A percentile compares a stretch with the other conserved stretches of the same genome.
These are phyloP conservation scores for Carex scoparia DNA, from an alignment of 176 grass and related monocot species.

Conservation along the genomic window DNA sequence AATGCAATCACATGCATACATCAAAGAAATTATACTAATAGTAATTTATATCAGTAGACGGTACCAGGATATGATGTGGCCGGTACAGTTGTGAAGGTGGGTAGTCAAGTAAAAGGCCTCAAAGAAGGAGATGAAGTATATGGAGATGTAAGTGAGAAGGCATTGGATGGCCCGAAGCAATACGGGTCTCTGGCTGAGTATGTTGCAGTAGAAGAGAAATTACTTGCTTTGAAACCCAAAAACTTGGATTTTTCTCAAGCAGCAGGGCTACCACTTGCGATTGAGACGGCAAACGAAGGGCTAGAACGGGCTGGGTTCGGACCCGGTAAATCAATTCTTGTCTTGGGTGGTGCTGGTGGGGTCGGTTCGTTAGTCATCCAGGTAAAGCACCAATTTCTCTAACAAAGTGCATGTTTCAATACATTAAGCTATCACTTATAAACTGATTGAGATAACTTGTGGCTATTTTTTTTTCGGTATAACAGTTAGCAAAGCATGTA, in stretches of 20 bases:
- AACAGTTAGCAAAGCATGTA: slow-evolving; percentile 70
- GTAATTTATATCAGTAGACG: slow-evolving; percentile 39
- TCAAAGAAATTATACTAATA: not conserved
- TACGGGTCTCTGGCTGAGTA: slow-evolving; percentile 84
- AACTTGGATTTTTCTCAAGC: slow-evolving; percentile 69
- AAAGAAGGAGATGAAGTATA: slow-evolving; percentile 94
- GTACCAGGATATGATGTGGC: slow-evolving; percentile 88
- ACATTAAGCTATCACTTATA: not conserved
- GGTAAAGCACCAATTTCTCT: slow-evolving; percentile 25
- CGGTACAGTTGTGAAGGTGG: slow-evolving; percentile 75
- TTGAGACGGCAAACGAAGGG: slow-evolving; percentile 67
- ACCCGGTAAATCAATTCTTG: slow-evolving; percentile 67
- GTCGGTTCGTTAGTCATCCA: slow-evolving; percentile 84
- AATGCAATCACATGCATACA: not conserved
- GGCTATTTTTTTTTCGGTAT: not conserved
- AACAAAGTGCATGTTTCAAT: not conserved
- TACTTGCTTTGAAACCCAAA: slow-evolving; percentile 67
- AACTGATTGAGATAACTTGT: too few species aligned
- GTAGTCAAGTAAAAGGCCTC: slow-evolving; percentile 45
- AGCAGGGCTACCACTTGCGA: slow-evolving; percentile 51
- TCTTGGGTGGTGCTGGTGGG: slow-evolving; percentile 77
- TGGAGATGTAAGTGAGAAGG: slow-evolving; percentile 86
- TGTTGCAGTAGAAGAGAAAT: slow-evolving; percentile 78
- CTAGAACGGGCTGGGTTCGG: slow-evolving; percentile 51
- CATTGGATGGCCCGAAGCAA: slow-evolving; percentile 70